Base-by-base conservation (phyloP, 805 yeast genomes). In the Candida awuae region DNA sequence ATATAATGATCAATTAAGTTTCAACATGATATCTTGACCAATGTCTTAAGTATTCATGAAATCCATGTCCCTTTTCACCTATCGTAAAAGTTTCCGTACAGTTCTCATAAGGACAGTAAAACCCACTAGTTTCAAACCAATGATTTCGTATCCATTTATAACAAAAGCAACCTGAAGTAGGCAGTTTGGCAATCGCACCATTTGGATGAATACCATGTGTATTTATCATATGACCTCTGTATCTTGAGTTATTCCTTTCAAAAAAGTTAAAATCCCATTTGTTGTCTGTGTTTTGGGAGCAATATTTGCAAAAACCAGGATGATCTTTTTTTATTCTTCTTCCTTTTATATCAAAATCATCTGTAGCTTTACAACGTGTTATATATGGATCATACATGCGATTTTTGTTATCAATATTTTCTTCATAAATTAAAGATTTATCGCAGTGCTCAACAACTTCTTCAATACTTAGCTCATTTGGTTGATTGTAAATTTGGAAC, bases 181-280 rank as follows among this genome's bases (percentile, higher is more conserved):
- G 46, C 14, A 38, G 6, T 26, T 37, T 31, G 30, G 31, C 25
- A 6, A 13, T 20, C 2, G 23, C 14, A 5, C 46, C 49, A 21
- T 37, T 42, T 13, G 45, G 46, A 35, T 40, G 43, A 23, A 45
- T 36, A 4, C 49, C 49, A 32, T 45, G 49, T 6, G 49, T 45
- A 20, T 45, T 45, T 29, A 45, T 39, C 33, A 45, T 27, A 28
- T 45, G 49, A 3, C 49, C 49, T 32, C 49, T 39, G 14, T 45
- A 45, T 2, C 46, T 32, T 16, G 49, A 45, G 23, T 45, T 45
- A 13, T 45, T 45, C 6, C 49, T 32, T 27, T 45, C 43, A 32
- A 32, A 42, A 23, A 45, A 45, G 21, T 45, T 35, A 6, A 30
- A 26, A 21, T 44, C 37, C 43, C 43, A 40, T 8, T 15, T 18